Percentiles rank a stretch among this genome's conserved stretches.
phyloP scores from a whole-genome alignment of 2,329 filamentous ascomycete genomes.

The Stachybotrys echinatus region DNA sequence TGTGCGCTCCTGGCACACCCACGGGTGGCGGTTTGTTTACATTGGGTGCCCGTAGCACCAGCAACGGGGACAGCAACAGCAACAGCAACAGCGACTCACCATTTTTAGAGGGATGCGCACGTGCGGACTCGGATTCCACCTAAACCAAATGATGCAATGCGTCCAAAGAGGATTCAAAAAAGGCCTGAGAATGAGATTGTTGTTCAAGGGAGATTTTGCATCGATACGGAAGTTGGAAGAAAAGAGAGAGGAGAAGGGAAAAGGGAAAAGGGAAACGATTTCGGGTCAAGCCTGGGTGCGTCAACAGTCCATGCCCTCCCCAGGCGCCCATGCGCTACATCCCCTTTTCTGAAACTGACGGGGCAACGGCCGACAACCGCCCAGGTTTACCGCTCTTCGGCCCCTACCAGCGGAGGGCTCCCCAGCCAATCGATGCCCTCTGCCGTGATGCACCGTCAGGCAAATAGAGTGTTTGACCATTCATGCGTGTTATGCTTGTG shows the following conservation, averaged over 20 bases:
- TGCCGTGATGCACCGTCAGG: background rate
- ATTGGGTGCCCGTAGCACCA: constrained; percentile 14
- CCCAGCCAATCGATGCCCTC: background rate
- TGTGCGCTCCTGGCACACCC: constrained; percentile 9
- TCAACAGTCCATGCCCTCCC: too few species aligned
- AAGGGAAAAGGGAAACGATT: constrained; percentile 13
- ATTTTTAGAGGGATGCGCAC: constrained; percentile 17
- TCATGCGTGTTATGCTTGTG: too few species aligned
- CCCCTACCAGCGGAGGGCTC: background rate
- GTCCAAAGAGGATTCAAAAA: too few species aligned
- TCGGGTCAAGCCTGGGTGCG: constrained; percentile 13
- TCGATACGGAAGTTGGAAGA: constrained; percentile 8
- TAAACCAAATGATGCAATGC: too few species aligned
- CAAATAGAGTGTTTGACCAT: background rate
- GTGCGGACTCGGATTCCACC: background rate
- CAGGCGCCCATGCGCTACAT: constrained; percentile 16
- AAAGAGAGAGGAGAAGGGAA: constrained; percentile 9
- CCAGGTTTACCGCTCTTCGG: background rate
- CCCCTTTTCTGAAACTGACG: constrained; percentile 23
- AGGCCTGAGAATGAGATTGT: too few species aligned
- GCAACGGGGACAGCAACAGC: too few species aligned
- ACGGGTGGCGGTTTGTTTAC: constrained; percentile 29
- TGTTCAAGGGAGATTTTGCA: too few species aligned
- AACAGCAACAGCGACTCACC: constrained; percentile 35
- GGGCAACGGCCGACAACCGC: constrained; percentile 19